A percentile compares a stretch with the other conserved stretches of the same genome.
phyloP scores from a whole-genome alignment of 2,329 filamentous ascomycete genomes.

The Fusarium zealandicum region DNA sequence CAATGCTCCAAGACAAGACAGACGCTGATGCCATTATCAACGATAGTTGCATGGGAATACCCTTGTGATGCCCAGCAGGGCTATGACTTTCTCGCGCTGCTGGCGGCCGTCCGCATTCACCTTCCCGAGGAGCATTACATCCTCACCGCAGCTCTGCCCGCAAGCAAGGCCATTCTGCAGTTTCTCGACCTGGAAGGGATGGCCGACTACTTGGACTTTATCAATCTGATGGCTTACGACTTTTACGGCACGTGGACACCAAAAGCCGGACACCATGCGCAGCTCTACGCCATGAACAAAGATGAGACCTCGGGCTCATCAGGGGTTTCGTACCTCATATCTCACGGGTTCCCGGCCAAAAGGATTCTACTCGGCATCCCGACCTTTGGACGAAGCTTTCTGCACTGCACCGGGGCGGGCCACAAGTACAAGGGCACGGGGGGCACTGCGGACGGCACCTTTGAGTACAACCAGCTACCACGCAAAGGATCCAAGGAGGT shows the following conservation, averaged over 20 bases:
- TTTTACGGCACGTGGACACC: constrained; percentile 75
- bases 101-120: constrained; percentile 70
- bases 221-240: constrained; percentile 85
- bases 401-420: constrained; percentile 69
- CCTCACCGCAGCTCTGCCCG: constrained; percentile 76
- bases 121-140: constrained; percentile 74
- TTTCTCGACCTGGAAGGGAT: constrained; percentile 72
- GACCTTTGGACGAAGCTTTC: constrained; percentile 77
- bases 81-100: constrained; percentile 72
- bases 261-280: constrained; percentile 76
- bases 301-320: constrained; percentile 71
- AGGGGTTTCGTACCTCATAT: constrained; percentile 70
- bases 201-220: constrained; percentile 71
- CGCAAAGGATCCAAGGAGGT: constrained; percentile 66
- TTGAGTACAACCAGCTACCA: constrained; percentile 78
- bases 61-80: constrained; percentile 72
- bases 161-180: constrained; percentile 69
- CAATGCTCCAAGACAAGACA: neutral
- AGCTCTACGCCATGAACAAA: constrained; percentile 69
- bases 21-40: constrained; percentile 16
- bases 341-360: constrained; percentile 69
- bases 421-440: constrained; percentile 63
- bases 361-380: constrained; percentile 81
- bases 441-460: constrained; percentile 70
- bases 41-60: constrained; percentile 80